Evolutionary conservation across 140 eudicot species (phyloP).

Genomic region (Stevia rebaudiana): DNA sequence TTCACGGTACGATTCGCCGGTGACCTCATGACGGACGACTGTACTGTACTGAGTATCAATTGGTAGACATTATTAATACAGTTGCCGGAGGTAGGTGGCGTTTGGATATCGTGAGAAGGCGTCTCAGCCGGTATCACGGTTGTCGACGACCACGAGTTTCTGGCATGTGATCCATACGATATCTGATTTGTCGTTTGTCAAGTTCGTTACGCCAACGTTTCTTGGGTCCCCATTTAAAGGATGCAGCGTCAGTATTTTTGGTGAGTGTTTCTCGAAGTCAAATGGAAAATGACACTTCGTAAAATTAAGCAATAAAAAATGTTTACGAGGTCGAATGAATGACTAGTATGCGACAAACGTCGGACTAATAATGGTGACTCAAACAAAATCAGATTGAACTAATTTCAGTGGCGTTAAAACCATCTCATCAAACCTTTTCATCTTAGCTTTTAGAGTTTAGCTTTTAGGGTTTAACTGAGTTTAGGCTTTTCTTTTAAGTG

Average conservation of each 20-base stretch:
- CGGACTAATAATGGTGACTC: too few relatives aligned
- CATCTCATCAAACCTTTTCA: too few relatives aligned
- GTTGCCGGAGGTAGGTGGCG: conserved; percentile 4
- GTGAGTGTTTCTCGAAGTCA: background rate
- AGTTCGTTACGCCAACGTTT: conserved; percentile 13
- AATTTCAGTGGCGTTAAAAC: too few relatives aligned
- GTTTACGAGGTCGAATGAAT: too few relatives aligned
- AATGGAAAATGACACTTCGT: background rate
- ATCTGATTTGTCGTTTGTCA: background rate
- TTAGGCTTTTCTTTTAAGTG: too few relatives aligned
- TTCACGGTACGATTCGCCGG: conserved; percentile 42
- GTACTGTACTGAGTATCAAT: background rate
- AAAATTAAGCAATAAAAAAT: too few relatives aligned
- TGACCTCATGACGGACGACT: conserved; percentile 17
- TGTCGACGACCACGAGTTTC: conserved; percentile 15
- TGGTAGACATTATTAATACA: background rate
- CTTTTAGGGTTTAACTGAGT: too few relatives aligned
- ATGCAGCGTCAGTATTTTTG: background rate
- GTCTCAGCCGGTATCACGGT: background rate
- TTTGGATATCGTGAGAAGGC: background rate
- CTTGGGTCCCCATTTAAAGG: conserved; percentile 18
- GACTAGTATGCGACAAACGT: too few relatives aligned
- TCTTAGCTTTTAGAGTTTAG: too few relatives aligned
- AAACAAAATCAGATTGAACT: too few relatives aligned
- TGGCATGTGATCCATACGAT: conserved; percentile 15